Evolutionary conservation across 495 filamentous ascomycete genomes (phyloP), one percentile per base, ranked within the genome.

Genomic region (Tuber magnatum): DNA sequence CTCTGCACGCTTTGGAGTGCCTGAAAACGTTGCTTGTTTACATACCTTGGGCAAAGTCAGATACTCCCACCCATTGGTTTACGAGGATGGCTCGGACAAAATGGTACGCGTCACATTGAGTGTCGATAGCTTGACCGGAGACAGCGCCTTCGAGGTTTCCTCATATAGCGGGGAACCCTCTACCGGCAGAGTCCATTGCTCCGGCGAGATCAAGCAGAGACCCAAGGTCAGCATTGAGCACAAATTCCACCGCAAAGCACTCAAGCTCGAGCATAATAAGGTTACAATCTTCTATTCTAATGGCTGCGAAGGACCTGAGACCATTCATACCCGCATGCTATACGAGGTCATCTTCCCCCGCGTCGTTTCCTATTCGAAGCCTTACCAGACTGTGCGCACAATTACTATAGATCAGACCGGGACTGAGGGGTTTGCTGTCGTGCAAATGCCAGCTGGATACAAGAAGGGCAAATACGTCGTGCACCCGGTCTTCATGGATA

Each of bases 271-370:
- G 40, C 77, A 73, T 22, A 75, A 24, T 39, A 79, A 79, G 69
- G 68, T 72, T 38, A 69, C 65, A 18, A 82, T 82, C 68, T 82
- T 73, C 61, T 77, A 73, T 40, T 85, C 83, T 14, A 85, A 86
- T 40, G 85, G 81, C 35, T 70, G 71, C 41, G 71, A 76, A 6
- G 82, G 78, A 32, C 77, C 77, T 12, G 80, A 84, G 77, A 84
- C 81, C 1, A 86, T 87, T 8, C 83, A 87, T 14, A 88, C 89
- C 16, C 89, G 89, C n/a, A 88, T 94, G 84, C 89, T 90, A 1
- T 95, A 95, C 84, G 92, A 92, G 81, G 85, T 94, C 20, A 91
- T 94, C 77, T 82, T 85, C n/a, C 85, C 90, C 65, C 84, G 94
- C 6, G 92, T 92, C 40, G 88, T 93, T 65, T 94, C 92, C 78